phyloP scores from a whole-genome alignment of 495 filamentous ascomycete genomes.

The Podospora fimiseda region DNA sequence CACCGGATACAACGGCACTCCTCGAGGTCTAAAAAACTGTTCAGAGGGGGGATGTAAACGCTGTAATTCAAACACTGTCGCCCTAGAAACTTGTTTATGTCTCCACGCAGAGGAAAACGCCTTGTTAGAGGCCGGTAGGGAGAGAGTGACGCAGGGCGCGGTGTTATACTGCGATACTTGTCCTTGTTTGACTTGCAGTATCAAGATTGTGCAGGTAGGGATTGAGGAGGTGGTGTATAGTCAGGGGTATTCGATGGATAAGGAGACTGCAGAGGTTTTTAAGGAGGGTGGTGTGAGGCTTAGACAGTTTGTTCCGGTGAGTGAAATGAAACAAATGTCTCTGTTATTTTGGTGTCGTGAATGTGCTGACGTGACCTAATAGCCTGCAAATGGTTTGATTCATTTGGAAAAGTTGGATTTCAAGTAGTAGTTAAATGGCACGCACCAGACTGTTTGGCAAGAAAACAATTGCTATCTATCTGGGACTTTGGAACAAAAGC shows the following conservation, averaged over 20 bases:
- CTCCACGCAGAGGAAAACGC: conserved; percentile 98
- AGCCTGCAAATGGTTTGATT: conserved; percentile 50
- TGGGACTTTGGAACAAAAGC: too few relatives aligned
- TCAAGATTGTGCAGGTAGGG: conserved; percentile 95
- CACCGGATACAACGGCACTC: conserved; percentile 97
- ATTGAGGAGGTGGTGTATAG: conserved; percentile 93
- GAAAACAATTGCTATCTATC: too few relatives aligned
- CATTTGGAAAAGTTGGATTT: conserved; percentile 44
- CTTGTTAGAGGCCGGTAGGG: conserved; percentile 84
- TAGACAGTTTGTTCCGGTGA: conserved; percentile 76
- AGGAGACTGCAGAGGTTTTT: conserved; percentile 73
- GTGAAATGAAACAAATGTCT: too few relatives aligned
- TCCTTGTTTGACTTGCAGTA: conserved; percentile 94
- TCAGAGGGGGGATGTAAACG: conserved; percentile 86
- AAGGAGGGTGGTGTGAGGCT: conserved; percentile 66
- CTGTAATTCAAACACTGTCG: conserved; percentile 65
- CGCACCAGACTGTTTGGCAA: too few relatives aligned
- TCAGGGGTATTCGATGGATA: conserved; percentile 90
- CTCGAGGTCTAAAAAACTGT: conserved; percentile 78
- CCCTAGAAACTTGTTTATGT: conserved; percentile 81
- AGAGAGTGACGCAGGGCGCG: conserved; percentile 72
- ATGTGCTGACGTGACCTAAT: conserved; percentile 9
- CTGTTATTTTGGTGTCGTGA: not conserved
- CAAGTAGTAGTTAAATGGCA: too few relatives aligned
- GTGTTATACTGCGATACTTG: conserved; percentile 95